Base-by-base conservation (phyloP, 306 rosid species). In the Heteromeles arbutifolia region DNA sequence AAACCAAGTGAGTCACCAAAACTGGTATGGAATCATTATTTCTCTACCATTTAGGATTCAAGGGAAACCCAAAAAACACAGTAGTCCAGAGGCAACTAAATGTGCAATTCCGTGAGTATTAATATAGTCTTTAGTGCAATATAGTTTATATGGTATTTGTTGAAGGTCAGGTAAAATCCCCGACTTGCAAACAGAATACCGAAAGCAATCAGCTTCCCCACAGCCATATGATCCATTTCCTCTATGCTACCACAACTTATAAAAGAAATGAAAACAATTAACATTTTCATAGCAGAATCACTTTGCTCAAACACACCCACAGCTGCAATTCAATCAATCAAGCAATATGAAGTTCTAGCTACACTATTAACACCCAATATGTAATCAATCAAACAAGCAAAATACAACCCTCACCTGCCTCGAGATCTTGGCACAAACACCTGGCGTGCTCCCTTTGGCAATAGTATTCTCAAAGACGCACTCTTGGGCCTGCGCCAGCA, bases 401-500 rank as follows among this genome's bases (percentile, higher is more conserved):
- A n/a, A 45, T 75, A 34, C 61, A 63, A 69, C 64, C 12, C 84
- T 10, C 10, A 92, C 99, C 99, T 95, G 97, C 85, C 97, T 84
- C 67, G 99, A 86, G 90, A 95, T 90, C 92, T 95, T 95, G 4
- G 99, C 85, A 69, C 99, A 95, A 73, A 95, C 97, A n/a, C 93
- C 97, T 0, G 97, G 97, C 2, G 99, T 92, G 74, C 97, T 95
- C 21, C 97, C 99, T 77, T 90, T 95, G 2, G 99, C 97, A 28
- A 95, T 95, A 11, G 93, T 77, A 71, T 92, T 95, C 90, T 95
- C 99, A 21, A 95, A 95, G 28, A 92, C 97, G 12, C 96, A 90
- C 86, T 95, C 99, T 83, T 95, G 99, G 24, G 99, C 98, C 88
- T 95, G 98, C 2, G 99, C 99, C 52, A 95, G 90, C 93, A 95